Evolutionary conservation across 768 basidiomycete genomes (phyloP).

Genomic region (Lactifluus hygrophoroides): DNA sequence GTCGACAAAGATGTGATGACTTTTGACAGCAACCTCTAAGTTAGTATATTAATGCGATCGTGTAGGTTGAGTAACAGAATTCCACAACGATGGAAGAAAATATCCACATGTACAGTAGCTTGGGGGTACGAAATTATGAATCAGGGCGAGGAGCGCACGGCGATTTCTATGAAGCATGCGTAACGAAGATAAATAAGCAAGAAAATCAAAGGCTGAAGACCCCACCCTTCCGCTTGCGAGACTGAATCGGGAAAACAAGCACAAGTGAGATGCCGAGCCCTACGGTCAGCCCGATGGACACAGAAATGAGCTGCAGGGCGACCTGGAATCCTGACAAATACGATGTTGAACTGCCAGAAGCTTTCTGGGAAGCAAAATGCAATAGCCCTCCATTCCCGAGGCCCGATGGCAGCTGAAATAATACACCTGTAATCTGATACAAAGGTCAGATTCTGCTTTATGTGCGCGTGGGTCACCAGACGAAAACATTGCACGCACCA

Average conservation of each 20-base stretch:
- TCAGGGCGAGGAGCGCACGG: no score
- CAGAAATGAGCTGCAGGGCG: conserved; percentile 66
- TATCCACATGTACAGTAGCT: no score
- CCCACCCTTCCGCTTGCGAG: conserved; percentile 47
- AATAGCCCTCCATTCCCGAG: conserved; percentile 74
- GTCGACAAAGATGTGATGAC: no score
- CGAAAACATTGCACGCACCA: no score
- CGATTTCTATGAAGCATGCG: no score
- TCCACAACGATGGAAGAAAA: no score
- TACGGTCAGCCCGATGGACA: conserved; percentile 73
- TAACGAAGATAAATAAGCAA: no score
- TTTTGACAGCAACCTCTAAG: no score
- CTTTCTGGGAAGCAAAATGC: conserved; percentile 51
- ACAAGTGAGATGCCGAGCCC: conserved; percentile 66
- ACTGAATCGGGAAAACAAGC: conserved; percentile 55
- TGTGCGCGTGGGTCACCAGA: conserved; percentile 22
- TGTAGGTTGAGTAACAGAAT: no score
- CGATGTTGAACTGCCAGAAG: conserved; percentile 41
- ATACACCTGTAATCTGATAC: conserved; percentile 57
- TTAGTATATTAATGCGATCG: no score
- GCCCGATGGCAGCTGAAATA: conserved; percentile 81
- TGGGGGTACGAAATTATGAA: no score
- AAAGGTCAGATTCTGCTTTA: not conserved
- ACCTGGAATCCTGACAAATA: conserved; percentile 68
- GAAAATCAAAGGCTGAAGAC: conserved; percentile 57